phyloP scores from a whole-genome alignment of 495 filamentous ascomycete genomes.

The Penicillium alfredii region DNA sequence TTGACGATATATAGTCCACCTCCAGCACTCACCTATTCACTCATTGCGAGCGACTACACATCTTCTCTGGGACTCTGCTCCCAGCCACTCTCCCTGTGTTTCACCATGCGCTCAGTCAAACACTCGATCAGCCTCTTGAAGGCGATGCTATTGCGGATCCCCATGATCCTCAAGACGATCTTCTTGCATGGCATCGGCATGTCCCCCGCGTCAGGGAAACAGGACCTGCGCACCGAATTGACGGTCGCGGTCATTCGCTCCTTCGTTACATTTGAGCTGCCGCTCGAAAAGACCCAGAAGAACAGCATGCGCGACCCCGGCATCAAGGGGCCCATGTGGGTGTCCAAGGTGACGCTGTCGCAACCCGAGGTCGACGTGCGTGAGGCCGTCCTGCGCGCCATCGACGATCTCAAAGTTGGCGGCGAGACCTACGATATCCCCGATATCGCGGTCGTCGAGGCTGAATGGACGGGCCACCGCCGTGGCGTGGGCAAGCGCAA shows the following conservation, averaged over 20 bases:
- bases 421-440: constrained; percentile 48
- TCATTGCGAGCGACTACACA: too few relatives aligned
- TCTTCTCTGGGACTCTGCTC: too few relatives aligned
- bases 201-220: constrained; percentile 63
- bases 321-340: constrained; percentile 76
- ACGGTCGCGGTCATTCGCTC: constrained; percentile 64
- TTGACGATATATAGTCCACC: too few relatives aligned
- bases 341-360: constrained; percentile 59
- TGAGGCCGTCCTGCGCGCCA: constrained; percentile 52
- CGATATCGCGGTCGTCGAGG: constrained; percentile 55
- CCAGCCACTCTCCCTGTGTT: not conserved
- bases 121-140: constrained; percentile 37
- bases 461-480: constrained; percentile 82
- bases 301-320: constrained; percentile 54
- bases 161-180: constrained; percentile 59
- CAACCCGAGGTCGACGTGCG: constrained; percentile 52
- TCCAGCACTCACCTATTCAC: too few relatives aligned
- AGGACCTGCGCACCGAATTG: constrained; percentile 73
- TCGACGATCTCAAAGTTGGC: constrained; percentile 54
- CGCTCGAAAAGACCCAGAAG: constrained; percentile 60
- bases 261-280: constrained; percentile 41
- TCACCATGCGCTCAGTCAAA: constrained; percentile 31
- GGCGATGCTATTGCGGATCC: constrained; percentile 52
- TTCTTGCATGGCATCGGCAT: constrained; percentile 61
- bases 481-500: constrained; percentile 49